Percentiles rank a stretch among this genome's conserved stretches.
phyloP scores from a whole-genome alignment of 768 basidiomycete species.

The Pleurotus tuoliensis region DNA sequence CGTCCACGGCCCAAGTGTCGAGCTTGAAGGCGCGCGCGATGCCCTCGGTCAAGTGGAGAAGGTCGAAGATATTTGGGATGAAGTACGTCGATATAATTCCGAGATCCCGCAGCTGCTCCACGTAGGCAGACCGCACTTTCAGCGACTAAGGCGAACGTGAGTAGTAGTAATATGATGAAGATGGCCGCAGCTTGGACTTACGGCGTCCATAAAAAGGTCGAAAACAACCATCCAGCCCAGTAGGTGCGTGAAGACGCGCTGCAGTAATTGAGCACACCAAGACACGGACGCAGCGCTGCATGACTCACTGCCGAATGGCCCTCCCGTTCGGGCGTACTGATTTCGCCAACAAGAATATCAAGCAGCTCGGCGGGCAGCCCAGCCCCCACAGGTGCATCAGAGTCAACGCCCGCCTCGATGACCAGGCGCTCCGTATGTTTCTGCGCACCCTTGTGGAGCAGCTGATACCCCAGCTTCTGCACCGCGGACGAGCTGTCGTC shows the following conservation, averaged over 20 bases:
- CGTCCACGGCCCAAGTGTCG: slow-evolving; percentile 82
- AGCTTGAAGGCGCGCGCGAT: slow-evolving; percentile 68
- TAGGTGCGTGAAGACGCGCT: slow-evolving; percentile 62
- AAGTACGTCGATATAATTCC: slow-evolving; percentile 62
- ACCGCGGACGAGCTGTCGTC: slow-evolving; percentile 58
- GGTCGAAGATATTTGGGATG: slow-evolving; percentile 65
- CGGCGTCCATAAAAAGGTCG: slow-evolving; percentile 80
- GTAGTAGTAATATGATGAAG: background rate
- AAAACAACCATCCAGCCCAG: slow-evolving; percentile 89
- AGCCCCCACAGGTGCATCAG: slow-evolving; percentile 48
- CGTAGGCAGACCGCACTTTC: slow-evolving; percentile 80
- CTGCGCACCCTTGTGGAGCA: slow-evolving; percentile 65
- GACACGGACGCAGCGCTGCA: background rate
- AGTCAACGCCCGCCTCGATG: slow-evolving; percentile 81
- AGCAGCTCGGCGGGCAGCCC: slow-evolving; percentile 69
- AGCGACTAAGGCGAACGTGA: slow-evolving; percentile 56
- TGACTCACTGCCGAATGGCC: slow-evolving; percentile 33
- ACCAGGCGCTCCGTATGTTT: slow-evolving; percentile 81
- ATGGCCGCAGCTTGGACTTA: slow-evolving; percentile 33
- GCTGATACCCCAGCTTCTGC: slow-evolving; percentile 73
- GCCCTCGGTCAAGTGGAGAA: slow-evolving; percentile 66
- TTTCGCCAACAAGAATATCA: slow-evolving; percentile 37
- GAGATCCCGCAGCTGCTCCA: slow-evolving; percentile 76
- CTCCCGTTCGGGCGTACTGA: slow-evolving; percentile 35
- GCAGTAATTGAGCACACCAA: background rate